Base-by-base conservation (phyloP, 2,329 filamentous ascomycete genomes). In the Colletotrichum shisoi region DNA sequence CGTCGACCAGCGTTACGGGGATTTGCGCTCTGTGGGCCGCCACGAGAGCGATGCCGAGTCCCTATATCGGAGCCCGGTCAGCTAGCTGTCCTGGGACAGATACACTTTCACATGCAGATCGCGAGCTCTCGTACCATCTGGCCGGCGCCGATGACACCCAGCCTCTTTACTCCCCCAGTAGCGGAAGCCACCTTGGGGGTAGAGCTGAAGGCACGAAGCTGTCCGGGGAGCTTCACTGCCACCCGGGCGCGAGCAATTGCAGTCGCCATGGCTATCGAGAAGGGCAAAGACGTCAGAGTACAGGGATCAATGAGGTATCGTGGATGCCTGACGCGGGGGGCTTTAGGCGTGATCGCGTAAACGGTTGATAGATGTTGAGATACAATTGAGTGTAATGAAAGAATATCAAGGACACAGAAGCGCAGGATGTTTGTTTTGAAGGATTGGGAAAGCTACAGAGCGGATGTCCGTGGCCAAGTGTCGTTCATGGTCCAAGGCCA, bases 1-100 rank as follows among this genome's bases (percentile, higher is more conserved):
- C 91, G 78, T 99, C 95, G 68, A 99, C 87, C 46, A 99, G 78
- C 12, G 87, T 93, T 13, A 99, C 94, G 3, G 93, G 91, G 0
- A 99, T 87, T 68, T 88, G 84, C 49, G 94, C 94, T 77, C 84
- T 93, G 71, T 92, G 89, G 49, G 94, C 93, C 57, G 94, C 95
- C 53, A 99, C 94, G 17, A 99, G 87, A 57, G 95, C 95, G 77
- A 99, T 99, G 67, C 95, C 95, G 51, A 99, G 83, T 67, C 95
- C 95, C 94, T 98, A 73, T 49, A 15, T 19, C 54, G 48, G 9
- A 17, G 42, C 31, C 49, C 17, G 39, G 75, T 76, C 46, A 73
- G 71, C 63, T 68, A 39, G 59, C 70, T 62, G 54, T 34, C 31
- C 8, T 9, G 31, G 8, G 31, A 34, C 52, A 59, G 39, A 19